These are phyloP conservation scores for Hymenoscyphus infarciens DNA, from an alignment of 2,329 filamentous ascomycete species.

Conservation along the genomic window DNA sequence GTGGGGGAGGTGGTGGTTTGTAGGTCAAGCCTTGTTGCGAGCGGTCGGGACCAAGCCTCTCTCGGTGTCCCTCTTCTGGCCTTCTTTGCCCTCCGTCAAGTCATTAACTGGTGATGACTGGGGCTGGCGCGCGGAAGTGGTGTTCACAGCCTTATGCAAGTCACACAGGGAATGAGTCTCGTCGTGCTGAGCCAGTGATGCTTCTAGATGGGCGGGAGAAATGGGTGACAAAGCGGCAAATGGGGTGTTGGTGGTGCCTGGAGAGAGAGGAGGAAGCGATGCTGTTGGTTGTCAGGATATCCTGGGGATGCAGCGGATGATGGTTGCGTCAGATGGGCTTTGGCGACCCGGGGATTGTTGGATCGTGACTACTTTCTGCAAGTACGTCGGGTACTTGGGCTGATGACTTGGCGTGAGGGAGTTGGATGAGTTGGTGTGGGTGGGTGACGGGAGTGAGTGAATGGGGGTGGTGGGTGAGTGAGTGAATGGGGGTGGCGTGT, in stretches of 20 bases:
- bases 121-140: not conserved
- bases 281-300: not conserved
- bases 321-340: constrained; percentile 1
- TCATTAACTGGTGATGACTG: not conserved
- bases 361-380: not conserved
- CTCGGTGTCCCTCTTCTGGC: constrained; percentile 5
- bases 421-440: not conserved
- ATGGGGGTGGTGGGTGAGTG: not conserved
- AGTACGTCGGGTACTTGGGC: not conserved
- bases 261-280: too few relatives aligned
- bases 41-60: not conserved
- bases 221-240: constrained; percentile 3
- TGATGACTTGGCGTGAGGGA: not conserved
- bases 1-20: constrained; percentile 1
- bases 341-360: not conserved
- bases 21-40: not conserved
- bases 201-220: not conserved
- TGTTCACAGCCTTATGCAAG: constrained; percentile 5
- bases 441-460: not conserved
- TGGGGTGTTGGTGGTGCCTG: constrained; percentile 1
- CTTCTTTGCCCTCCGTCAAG: not conserved
- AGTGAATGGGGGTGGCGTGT: too few relatives aligned
- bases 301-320: not conserved
- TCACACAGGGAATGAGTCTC: not conserved
- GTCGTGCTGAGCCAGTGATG: not conserved